Percentiles rank a stretch among this genome's conserved stretches.
These are phyloP conservation scores for Metschnikowia continentalis DNA, from an alignment of 805 yeast species.

Conservation along the genomic window DNA sequence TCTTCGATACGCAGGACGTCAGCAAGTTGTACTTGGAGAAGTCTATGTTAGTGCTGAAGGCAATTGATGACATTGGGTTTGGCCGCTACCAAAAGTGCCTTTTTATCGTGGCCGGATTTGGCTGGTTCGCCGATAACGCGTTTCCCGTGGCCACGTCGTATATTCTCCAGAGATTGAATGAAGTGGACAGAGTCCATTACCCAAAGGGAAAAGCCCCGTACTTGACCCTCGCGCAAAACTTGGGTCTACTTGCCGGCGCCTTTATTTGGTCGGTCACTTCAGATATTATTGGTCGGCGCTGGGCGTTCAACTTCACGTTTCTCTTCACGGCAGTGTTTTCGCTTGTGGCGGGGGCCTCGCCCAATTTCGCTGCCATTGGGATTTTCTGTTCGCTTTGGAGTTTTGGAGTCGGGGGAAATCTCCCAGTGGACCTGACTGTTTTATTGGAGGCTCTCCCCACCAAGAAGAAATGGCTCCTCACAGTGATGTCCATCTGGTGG, in stretches of 20 bases:
- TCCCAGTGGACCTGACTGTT: conserved; percentile 25
- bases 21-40: conserved; percentile 11
- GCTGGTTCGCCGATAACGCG: conserved; percentile 37
- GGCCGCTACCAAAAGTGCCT: conserved; percentile 24
- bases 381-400: conserved; percentile 23
- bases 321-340: conserved; percentile 23
- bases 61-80: conserved; percentile 36
- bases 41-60: conserved; percentile 36
- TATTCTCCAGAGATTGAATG: conserved; percentile 28
- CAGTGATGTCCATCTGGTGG: conserved; percentile 30
- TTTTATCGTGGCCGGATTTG: conserved; percentile 25
- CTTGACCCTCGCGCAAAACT: conserved; percentile 36
- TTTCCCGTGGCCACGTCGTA: conserved; percentile 37
- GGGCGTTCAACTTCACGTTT: conserved; percentile 26
- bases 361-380: conserved; percentile 22
- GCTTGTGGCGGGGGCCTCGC: conserved; percentile 20
- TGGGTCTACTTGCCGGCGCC: conserved; percentile 25
- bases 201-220: conserved; percentile 32
- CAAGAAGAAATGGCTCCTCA: conserved; percentile 23
- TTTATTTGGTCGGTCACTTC: conserved; percentile 22
- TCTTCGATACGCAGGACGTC: conserved; percentile 13
- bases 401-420: conserved; percentile 26
- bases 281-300: conserved; percentile 23
- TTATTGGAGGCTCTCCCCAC: conserved; percentile 24
- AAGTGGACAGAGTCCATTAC: conserved; percentile 34